Evolutionary conservation across 164 flowering plant species (phyloP).

Genomic region (Vitis vinifera): DNA sequence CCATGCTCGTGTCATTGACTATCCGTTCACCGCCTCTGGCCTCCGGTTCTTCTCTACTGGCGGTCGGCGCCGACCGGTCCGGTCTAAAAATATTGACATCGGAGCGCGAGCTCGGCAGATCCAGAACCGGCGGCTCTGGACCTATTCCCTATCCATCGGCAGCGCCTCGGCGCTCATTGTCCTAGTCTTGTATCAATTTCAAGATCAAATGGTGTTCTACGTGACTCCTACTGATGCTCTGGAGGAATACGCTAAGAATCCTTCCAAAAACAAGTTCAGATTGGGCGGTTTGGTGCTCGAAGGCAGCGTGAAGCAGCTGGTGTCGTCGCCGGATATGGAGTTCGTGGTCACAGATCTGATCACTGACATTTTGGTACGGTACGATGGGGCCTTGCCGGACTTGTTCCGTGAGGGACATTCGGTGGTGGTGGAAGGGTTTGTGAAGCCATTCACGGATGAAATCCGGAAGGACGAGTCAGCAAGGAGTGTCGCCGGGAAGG

Average conservation of each 20-base stretch:
- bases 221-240: slow-evolving; percentile 83
- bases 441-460: too few species aligned
- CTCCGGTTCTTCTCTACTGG: slow-evolving; percentile 55
- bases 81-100: slow-evolving; percentile 53
- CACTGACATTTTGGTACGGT: slow-evolving; percentile 74
- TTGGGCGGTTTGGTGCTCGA: slow-evolving; percentile 88
- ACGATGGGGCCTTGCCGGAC: slow-evolving; percentile 35
- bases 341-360: slow-evolving; percentile 81
- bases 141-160: slow-evolving; percentile 75
- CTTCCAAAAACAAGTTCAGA: slow-evolving; percentile 62
- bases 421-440: too few species aligned
- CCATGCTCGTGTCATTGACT: neutral
- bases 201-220: slow-evolving; percentile 83
- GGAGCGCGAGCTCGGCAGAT: slow-evolving; percentile 83
- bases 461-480: too few species aligned
- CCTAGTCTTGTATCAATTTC: slow-evolving; percentile 68
- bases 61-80: slow-evolving; percentile 36
- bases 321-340: slow-evolving; percentile 64
- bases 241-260: slow-evolving; percentile 52
- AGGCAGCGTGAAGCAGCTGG: slow-evolving; percentile 65
- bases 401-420: too few species aligned
- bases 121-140: slow-evolving; percentile 86
- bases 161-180: slow-evolving; percentile 77
- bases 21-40: slow-evolving; percentile 9
- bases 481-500: too few species aligned